Percentiles rank a stretch among this genome's conserved stretches.
Evolutionary conservation across 306 rosid genomes (phyloP).

Genomic region (Potentilla sterilis): DNA sequence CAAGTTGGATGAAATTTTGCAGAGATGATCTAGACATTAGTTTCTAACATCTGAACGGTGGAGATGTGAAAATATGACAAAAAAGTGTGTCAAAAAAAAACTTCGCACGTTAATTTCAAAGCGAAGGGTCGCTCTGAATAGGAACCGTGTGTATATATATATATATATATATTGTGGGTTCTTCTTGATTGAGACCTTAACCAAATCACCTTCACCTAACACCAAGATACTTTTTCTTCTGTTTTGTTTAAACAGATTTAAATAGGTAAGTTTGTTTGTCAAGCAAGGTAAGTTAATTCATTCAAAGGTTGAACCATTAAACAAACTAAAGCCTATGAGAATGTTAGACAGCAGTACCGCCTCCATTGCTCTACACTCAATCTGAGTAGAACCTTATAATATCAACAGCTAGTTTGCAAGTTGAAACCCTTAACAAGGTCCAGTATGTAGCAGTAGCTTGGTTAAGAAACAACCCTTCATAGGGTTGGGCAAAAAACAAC

Average conservation of each 20-base stretch:
- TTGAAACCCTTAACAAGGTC: not conserved
- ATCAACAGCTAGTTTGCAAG: not conserved
- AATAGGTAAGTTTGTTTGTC: not conserved
- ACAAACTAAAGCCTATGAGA: not conserved
- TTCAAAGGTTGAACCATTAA: not conserved
- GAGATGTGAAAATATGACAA: too few species aligned
- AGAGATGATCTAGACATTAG: too few species aligned
- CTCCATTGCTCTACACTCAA: not conserved
- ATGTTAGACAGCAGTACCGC: not conserved
- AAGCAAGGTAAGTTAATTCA: not conserved
- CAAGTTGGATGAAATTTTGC: too few species aligned
- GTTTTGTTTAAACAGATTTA: not conserved
- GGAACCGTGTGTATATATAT: too few species aligned
- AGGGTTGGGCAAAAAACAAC: not conserved
- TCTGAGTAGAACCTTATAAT: not conserved
- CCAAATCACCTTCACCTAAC: not conserved
- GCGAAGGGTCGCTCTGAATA: too few species aligned
- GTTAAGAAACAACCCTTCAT: not conserved
- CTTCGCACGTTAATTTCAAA: too few species aligned
- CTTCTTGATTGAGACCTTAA: conserved; percentile 2
- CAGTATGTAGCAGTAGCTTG: too few species aligned
- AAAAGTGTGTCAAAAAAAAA: too few species aligned
- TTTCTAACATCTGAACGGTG: too few species aligned
- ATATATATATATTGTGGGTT: not conserved
- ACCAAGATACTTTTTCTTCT: not conserved